A percentile compares a stretch with the other conserved stretches of the same genome.
phyloP scores from a whole-genome alignment of 2,329 filamentous ascomycete genomes.

The Cordyceps fumosorosea region DNA sequence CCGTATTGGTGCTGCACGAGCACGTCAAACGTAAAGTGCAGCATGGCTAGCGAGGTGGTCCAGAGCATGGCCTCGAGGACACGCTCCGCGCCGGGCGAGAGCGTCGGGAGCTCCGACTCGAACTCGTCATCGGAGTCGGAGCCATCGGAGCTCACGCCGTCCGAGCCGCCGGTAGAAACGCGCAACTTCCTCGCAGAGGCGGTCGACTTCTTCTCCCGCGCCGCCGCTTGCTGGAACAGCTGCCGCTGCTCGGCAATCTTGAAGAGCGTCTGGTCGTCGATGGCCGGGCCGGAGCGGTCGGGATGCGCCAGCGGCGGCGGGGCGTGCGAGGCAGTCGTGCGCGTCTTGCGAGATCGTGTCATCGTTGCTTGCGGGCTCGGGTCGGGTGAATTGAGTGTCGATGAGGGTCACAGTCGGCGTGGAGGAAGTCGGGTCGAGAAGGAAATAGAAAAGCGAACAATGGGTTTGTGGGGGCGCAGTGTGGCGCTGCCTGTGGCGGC shows the following conservation, averaged over 20 bases:
- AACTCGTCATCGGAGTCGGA: constrained; percentile 21
- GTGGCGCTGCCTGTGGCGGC: too few species aligned
- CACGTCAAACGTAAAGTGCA: constrained; percentile 74
- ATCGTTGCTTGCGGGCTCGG: neutral
- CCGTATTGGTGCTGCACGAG: constrained; percentile 74
- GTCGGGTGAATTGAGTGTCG: too few species aligned
- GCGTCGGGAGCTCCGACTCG: constrained; percentile 21
- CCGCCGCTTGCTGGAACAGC: constrained; percentile 46
- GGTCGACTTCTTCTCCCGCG: constrained; percentile 24
- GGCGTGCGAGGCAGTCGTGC: neutral
- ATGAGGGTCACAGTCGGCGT: too few species aligned
- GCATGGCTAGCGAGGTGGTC: constrained; percentile 57
- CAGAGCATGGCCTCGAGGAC: constrained; percentile 51
- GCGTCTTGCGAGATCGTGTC: constrained; percentile 10
- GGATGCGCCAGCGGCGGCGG: constrained; percentile 42
- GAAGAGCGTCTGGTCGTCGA: constrained; percentile 59
- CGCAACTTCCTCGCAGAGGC: constrained; percentile 10
- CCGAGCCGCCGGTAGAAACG: constrained; percentile 13
- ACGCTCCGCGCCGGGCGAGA: constrained; percentile 43
- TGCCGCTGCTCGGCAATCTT: constrained; percentile 61
- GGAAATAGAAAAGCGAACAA: too few species aligned
- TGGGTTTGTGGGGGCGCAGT: too few species aligned
- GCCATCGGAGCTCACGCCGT: constrained; percentile 24
- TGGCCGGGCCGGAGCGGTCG: constrained; percentile 52
- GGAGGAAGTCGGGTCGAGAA: too few species aligned